Evolutionary conservation across 306 rosid species (phyloP).

Genomic region (Sicyos edulis): DNA sequence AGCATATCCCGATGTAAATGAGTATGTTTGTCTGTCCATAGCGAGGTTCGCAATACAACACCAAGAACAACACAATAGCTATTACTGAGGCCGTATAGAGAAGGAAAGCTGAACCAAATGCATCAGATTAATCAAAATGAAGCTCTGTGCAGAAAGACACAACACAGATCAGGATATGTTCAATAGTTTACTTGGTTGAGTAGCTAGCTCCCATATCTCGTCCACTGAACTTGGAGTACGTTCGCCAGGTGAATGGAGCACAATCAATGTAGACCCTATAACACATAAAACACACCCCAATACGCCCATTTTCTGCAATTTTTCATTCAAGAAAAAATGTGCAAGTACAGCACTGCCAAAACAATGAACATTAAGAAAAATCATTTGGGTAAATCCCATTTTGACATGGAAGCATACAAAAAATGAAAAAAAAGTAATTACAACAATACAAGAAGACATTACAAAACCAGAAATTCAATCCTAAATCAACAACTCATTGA

Average conservation of each 20-base stretch:
- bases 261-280: conserved; percentile 65
- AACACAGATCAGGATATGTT: conserved; percentile 8
- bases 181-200: conserved; percentile 57
- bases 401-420: conserved; percentile 4
- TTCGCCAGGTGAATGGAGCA: conserved; percentile 75
- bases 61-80: conserved; percentile 54
- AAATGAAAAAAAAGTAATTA: neutral
- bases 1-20: conserved; percentile 67
- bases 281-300: conserved; percentile 83
- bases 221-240: conserved; percentile 46
- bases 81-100: conserved; percentile 61
- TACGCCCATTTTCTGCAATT: conserved; percentile 77
- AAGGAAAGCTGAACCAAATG: conserved; percentile 56
- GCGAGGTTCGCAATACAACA: conserved; percentile 65
- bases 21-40: conserved; percentile 70
- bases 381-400: neutral
- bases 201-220: conserved; percentile 77
- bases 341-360: conserved; percentile 73
- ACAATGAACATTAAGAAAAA: neutral
- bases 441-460: neutral
- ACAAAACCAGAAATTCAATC: neutral
- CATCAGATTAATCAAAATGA: conserved; percentile 1
- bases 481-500: conserved; percentile 1
- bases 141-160: neutral
- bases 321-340: conserved; percentile 72